A percentile compares a stretch with the other conserved stretches of the same genome.
phyloP scores from a whole-genome alignment of 257 asterid species.

The Anisodus acutangulus region DNA sequence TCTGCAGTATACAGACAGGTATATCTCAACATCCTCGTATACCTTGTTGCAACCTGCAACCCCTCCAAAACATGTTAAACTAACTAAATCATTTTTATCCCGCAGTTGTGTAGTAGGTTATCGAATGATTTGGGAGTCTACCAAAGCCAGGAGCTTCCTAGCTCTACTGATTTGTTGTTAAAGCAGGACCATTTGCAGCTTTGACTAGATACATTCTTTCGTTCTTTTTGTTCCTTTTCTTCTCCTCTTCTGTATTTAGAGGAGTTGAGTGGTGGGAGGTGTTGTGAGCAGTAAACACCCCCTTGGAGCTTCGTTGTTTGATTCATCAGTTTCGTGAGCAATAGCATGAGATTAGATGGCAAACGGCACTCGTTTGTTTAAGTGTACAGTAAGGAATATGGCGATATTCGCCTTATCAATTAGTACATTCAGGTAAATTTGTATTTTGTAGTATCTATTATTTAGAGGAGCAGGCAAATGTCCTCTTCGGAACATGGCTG shows the following conservation, averaged over 20 bases:
- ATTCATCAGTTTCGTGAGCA: constrained; percentile 17
- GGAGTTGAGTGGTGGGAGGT: background rate
- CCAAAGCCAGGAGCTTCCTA: constrained; percentile 49
- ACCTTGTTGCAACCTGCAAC: background rate
- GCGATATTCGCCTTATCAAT: background rate
- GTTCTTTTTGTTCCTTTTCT: background rate
- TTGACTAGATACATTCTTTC: background rate
- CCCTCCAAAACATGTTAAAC: background rate
- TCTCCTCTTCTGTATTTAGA: background rate
- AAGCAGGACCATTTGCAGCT: constrained; percentile 16
- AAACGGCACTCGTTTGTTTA: background rate
- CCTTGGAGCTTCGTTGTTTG: background rate
- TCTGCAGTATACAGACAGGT: constrained; percentile 79
- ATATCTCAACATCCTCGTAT: constrained; percentile 3
- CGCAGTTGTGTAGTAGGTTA: constrained; percentile 85
- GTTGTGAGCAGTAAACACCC: constrained; percentile 21
- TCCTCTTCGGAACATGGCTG: background rate
- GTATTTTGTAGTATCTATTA: background rate
- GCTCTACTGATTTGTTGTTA: constrained; percentile 34
- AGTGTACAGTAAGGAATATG: background rate
- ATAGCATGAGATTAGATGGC: background rate
- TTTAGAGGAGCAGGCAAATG: background rate
- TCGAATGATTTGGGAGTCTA: constrained; percentile 79
- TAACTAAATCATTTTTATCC: background rate
- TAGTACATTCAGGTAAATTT: background rate